These are phyloP conservation scores for Hirsutella rhossiliensis DNA, from an alignment of 2,329 filamentous ascomycete genomes.

Conservation along the genomic window DNA sequence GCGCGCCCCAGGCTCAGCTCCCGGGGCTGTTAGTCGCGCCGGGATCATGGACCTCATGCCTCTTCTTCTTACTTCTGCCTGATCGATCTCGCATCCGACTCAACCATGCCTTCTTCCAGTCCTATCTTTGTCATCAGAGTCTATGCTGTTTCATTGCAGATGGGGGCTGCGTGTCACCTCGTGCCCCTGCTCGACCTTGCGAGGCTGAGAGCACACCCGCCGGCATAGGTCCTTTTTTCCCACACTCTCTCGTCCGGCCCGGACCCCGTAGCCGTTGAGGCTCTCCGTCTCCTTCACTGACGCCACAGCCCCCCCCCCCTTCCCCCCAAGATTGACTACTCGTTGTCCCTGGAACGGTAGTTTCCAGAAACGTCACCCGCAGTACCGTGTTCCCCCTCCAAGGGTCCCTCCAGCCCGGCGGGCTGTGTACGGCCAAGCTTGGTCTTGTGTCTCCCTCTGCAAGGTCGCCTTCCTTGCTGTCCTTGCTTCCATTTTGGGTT, in stretches of 20 bases:
- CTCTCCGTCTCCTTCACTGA: constrained; percentile 6
- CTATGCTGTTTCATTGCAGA: constrained; percentile 10
- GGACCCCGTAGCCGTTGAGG: constrained; percentile 1
- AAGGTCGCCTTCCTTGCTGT: constrained; percentile 13
- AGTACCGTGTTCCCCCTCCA: constrained; percentile 12
- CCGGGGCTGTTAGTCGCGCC: constrained; percentile 5
- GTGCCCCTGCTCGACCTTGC: constrained; percentile 7
- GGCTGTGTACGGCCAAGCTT: constrained; percentile 37
- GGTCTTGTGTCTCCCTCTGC: constrained; percentile 16
- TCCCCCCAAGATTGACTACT: constrained; percentile 2
- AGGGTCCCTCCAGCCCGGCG: constrained; percentile 18
- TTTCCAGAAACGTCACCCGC: constrained; percentile 19
- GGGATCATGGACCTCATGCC: constrained; percentile 3
- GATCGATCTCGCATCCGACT: constrained; percentile 1
- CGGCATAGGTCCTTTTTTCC: constrained; percentile 2
- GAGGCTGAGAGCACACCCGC: constrained; percentile 7
- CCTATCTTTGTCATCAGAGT: constrained; percentile 5
- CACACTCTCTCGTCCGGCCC: constrained; percentile 2
- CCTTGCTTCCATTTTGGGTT: constrained; percentile 26
- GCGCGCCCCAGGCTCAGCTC: constrained; percentile 5
- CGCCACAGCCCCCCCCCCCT: constrained; percentile 9
- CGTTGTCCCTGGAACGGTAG: constrained; percentile 14
- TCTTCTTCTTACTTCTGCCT: constrained; percentile 3
- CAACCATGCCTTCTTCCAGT: constrained; percentile 4
- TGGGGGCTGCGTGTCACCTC: constrained; percentile 10